A percentile compares a stretch with the other conserved stretches of the same genome.
Evolutionary conservation across 129 eudicot genomes (phyloP).

Genomic region (Artemisia tridentata): DNA sequence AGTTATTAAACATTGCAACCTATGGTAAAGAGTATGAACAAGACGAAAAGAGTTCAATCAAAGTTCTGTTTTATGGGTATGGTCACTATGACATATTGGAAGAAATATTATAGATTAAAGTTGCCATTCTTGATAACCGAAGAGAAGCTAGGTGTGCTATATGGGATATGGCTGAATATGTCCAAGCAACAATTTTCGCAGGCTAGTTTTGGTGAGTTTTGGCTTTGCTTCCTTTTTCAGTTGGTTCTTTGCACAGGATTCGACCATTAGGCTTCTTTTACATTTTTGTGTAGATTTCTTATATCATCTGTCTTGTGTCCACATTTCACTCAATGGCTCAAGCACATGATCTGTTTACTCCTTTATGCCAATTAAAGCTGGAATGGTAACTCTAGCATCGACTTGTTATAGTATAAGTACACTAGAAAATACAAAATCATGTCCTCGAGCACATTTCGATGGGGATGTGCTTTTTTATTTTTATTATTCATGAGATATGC

Average conservation of each 20-base stretch:
- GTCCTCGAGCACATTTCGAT: constrained; percentile 11
- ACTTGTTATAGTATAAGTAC: background rate
- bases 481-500: constrained; percentile 9
- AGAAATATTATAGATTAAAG: constrained; percentile 20
- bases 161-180: constrained; percentile 12
- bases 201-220: constrained; percentile 5
- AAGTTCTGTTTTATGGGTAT: constrained; percentile 78
- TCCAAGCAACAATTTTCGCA: constrained; percentile 16
- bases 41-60: constrained; percentile 45
- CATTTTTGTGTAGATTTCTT: constrained; percentile 41
- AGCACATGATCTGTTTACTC: constrained; percentile 4
- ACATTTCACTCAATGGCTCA: constrained; percentile 21
- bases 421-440: constrained; percentile 6
- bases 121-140: constrained; percentile 24
- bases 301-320: constrained; percentile 16
- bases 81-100: constrained; percentile 88
- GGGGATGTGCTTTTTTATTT: constrained; percentile 1
- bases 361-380: constrained; percentile 6
- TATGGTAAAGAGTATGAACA: constrained; percentile 77
- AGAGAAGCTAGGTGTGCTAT: constrained; percentile 25
- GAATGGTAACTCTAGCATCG: constrained; percentile 13
- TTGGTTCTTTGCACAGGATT: constrained; percentile 23
- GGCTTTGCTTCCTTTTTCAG: background rate
- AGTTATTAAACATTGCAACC: constrained; percentile 55
- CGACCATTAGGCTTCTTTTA: background rate